Percentiles rank a stretch among this genome's conserved stretches.
phyloP scores from a whole-genome alignment of 2,329 filamentous ascomycete genomes.

The Monascus ruber region DNA sequence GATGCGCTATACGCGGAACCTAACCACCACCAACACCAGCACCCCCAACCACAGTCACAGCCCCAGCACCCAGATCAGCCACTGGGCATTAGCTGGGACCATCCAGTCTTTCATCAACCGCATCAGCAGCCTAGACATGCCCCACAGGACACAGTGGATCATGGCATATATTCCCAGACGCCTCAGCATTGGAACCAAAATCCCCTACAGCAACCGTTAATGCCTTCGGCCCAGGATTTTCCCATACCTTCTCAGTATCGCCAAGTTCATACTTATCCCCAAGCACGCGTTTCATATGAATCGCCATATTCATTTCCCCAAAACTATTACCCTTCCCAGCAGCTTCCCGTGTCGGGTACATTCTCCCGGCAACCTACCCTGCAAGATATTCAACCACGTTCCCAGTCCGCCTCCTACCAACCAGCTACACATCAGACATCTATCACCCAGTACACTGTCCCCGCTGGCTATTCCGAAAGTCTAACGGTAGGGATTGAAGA shows the following conservation, averaged over 20 bases:
- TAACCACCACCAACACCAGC: constrained; percentile 16
- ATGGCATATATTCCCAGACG: constrained; percentile 21
- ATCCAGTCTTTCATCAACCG: constrained; percentile 23
- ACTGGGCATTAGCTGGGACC: constrained; percentile 26
- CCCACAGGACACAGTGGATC: constrained; percentile 13
- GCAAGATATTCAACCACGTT: constrained; percentile 9
- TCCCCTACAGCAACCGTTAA: constrained; percentile 13
- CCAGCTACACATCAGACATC: constrained; percentile 9
- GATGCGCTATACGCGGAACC: constrained; percentile 19
- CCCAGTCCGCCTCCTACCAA: constrained; percentile 11
- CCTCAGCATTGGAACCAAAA: constrained; percentile 24
- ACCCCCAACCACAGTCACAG: constrained; percentile 9
- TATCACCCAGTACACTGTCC: constrained; percentile 16
- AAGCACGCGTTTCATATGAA: constrained; percentile 20
- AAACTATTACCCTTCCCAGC: constrained; percentile 20
- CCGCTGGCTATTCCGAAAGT: constrained; percentile 15
- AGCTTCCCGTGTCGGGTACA: constrained; percentile 15
- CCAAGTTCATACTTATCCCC: constrained; percentile 20
- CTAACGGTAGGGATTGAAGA: constrained; percentile 10
- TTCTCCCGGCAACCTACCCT: constrained; percentile 15
- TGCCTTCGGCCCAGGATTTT: constrained; percentile 15
- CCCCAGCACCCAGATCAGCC: constrained; percentile 12
- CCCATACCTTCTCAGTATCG: constrained; percentile 18
- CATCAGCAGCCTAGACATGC: constrained; percentile 8
- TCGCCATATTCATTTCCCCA: constrained; percentile 20